Conservation (phyloP, 495 filamentous ascomycete genomes). For the Xylaria intraflava region DNA sequence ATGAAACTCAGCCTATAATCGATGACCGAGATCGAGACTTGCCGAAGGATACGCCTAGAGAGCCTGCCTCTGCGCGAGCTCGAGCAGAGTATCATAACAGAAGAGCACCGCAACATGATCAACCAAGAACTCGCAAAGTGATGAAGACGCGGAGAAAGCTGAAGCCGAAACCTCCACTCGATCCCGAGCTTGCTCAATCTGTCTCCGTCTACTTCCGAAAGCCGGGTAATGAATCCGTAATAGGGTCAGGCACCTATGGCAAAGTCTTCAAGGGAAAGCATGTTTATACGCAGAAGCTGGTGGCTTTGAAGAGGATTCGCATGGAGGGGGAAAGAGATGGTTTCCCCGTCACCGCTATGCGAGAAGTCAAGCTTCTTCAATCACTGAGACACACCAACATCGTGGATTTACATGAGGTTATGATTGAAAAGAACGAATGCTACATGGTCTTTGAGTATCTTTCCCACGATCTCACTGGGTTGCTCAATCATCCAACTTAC, state of each 20-base stretch:
- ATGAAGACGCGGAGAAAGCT: slow-evolving; percentile 63
- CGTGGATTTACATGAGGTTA: slow-evolving; percentile 84
- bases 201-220: slow-evolving; percentile 88
- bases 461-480: slow-evolving; percentile 68
- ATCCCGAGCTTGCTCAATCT: slow-evolving; percentile 62
- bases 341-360: slow-evolving; percentile 92
- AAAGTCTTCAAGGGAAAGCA: slow-evolving; percentile 99
- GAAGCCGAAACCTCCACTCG: slow-evolving; percentile 64
- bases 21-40: slow-evolving; percentile 43
- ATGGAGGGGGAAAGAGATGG: slow-evolving; percentile 97
- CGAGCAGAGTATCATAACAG: slow-evolving; percentile 41
- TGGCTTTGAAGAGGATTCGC: slow-evolving; percentile 81
- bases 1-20: slow-evolving; percentile 21
- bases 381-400: slow-evolving; percentile 89
- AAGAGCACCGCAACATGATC: slow-evolving; percentile 26
- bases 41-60: slow-evolving; percentile 41
- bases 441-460: slow-evolving; percentile 99
- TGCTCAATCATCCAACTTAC: slow-evolving; percentile 90
- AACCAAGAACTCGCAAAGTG: slow-evolving; percentile 50
- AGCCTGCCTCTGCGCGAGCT: slow-evolving; percentile 48
- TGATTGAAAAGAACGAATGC: slow-evolving; percentile 98
- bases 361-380: slow-evolving; percentile 94
- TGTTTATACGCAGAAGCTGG: slow-evolving; percentile 83
- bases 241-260: slow-evolving; percentile 89
- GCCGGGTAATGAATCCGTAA: slow-evolving; percentile 88